Evolutionary conservation across 2,329 filamentous ascomycete genomes (phyloP), one percentile per base, ranked within the genome.

Genomic region (Pseudogymnoascus sp.): DNA sequence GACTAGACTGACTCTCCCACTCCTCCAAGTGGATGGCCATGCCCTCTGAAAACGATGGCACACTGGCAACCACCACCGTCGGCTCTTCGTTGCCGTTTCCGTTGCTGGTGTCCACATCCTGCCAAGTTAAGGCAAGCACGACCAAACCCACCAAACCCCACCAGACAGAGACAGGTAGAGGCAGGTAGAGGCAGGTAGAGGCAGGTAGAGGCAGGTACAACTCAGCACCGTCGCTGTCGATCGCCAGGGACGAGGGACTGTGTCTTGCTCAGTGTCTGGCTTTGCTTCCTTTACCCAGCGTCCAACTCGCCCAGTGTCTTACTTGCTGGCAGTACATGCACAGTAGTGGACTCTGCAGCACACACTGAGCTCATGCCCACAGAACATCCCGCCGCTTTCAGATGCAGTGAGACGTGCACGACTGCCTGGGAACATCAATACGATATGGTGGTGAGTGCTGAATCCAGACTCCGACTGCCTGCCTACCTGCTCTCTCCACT

Each of bases 321-420:
- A 26, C 46, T 53, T 53, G 46, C 46, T 53, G 46, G 24, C 46
- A 53, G 46, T 31, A 53, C 26, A 53, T 53, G 46, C 46, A 53
- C 46, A 16, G 31, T 12, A 8, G 46, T 53, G 46, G 46, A 8
- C 46, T 53, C 46, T 10, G 7, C 26, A 53, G n/a, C 41, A 14
- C 12, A 46, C 41, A 28, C 26, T 4, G 24, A 31, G n/a, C 14
- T 31, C 46, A 53, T 26, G 46, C 46, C 16, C 24, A 53, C 46
- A 53, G n/a, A 53, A 28, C 14, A 16, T 16, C 46, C 24, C 14
- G 46, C 46, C 46, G 46, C 26, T 53, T 53, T 53, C 46, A 53
- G 6, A 53, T 53, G 46, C 26, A 12, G 46, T 31, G 46, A 53
- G 46, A 19, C 26, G 24, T 31, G 7, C 46, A 53, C 26, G 6